Evolutionary conservation across 2,329 filamentous ascomycete genomes (phyloP).

Genomic region (Verticillium albo-atrum): DNA sequence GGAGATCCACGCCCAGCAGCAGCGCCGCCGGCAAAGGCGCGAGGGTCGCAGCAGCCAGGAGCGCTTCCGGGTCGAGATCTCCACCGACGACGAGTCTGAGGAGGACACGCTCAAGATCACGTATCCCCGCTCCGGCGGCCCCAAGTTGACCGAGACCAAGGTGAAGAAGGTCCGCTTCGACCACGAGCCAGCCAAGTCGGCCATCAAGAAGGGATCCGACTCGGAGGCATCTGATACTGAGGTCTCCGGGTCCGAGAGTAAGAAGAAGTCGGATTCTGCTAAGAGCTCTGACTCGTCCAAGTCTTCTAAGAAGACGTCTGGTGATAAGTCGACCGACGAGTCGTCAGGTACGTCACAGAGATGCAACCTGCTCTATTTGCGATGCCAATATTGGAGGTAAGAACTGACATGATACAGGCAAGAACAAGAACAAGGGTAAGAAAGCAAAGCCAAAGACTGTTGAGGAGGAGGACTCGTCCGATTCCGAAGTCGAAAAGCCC

Average conservation of each 20-base stretch:
- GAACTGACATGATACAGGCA: neutral
- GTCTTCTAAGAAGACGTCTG: conserved; percentile 4
- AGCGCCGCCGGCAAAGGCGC: conserved; percentile 6
- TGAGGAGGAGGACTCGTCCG: conserved; percentile 1
- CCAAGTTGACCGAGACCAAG: conserved; percentile 4
- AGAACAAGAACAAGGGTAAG: conserved; percentile 8
- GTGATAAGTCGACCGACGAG: neutral
- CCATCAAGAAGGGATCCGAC: conserved; percentile 26
- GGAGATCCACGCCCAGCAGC: conserved; percentile 13
- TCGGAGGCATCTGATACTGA: conserved; percentile 12
- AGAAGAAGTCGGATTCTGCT: neutral
- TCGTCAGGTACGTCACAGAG: neutral
- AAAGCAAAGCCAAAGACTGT: conserved; percentile 17
- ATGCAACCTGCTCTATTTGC: neutral
- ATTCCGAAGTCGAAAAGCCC: conserved; percentile 1
- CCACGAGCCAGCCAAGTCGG: conserved; percentile 26
- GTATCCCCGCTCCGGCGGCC: conserved; percentile 35
- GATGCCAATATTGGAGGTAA: neutral
- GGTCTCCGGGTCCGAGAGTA: conserved; percentile 7
- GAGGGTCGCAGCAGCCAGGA: conserved; percentile 12
- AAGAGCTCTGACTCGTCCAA: conserved; percentile 2
- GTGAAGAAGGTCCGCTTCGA: conserved; percentile 41
- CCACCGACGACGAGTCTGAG: conserved; percentile 48
- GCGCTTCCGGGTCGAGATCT: conserved; percentile 35
- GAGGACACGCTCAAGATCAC: conserved; percentile 43